Evolutionary conservation across 352 stramenopile species (phyloP).

Genomic region (Pythium folliculosum): DNA sequence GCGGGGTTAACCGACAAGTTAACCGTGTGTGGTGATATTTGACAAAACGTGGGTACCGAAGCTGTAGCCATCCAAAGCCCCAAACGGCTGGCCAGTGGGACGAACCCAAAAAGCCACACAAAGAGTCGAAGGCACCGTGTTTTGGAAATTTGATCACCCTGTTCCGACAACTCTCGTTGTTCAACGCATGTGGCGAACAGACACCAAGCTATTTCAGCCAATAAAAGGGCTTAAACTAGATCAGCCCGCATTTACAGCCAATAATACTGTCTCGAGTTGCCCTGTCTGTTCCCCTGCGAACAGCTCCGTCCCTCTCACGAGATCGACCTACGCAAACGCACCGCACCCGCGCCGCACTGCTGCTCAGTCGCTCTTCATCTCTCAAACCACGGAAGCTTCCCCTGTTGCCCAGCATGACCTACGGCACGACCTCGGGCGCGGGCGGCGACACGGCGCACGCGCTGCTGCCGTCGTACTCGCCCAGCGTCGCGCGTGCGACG

Average conservation of each 20-base stretch:
- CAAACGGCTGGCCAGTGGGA: background rate
- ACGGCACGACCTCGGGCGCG: slow-evolving; percentile 13
- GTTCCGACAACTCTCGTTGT: slow-evolving; percentile 3
- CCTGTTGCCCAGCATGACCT: slow-evolving; percentile 13
- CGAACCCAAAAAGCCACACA: background rate
- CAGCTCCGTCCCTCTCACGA: background rate
- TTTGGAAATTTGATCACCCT: background rate
- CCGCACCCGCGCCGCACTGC: background rate
- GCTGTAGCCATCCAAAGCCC: slow-evolving; percentile 19
- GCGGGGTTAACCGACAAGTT: background rate
- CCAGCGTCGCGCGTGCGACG: slow-evolving; percentile 42
- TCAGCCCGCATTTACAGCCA: slow-evolving; percentile 3
- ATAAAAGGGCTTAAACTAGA: background rate
- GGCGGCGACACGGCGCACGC: slow-evolving; percentile 20
- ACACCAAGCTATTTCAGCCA: background rate
- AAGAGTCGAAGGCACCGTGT: slow-evolving; percentile 1
- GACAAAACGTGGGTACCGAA: slow-evolving; percentile 1
- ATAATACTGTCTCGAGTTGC: background rate
- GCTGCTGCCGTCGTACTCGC: slow-evolving; percentile 69
- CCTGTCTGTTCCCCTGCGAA: background rate
- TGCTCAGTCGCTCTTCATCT: background rate
- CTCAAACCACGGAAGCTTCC: background rate
- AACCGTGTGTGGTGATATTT: slow-evolving; percentile 1
- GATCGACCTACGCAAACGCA: background rate
- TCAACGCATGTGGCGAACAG: background rate